Percentiles rank a stretch among this genome's conserved stretches.
Conservation (phyloP, 805 yeast species). For the Saccharomycopsis schoenii region DNA sequence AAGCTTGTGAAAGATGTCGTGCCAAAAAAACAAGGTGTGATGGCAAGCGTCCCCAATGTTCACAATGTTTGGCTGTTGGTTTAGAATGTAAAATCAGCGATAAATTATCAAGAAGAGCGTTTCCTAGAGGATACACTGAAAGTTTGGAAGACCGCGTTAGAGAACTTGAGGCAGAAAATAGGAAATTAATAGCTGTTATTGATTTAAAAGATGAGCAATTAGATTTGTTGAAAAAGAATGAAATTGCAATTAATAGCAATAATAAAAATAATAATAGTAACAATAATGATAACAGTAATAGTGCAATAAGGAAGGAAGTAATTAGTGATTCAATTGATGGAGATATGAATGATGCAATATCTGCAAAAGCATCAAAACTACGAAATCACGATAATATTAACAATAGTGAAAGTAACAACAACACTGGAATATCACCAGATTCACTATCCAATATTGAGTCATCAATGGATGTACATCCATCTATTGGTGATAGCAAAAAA, state of each 20-base stretch:
- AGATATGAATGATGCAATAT: not conserved
- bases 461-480: not conserved
- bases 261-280: not conserved
- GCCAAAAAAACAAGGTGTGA: slow-evolving; percentile 74
- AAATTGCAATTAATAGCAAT: not conserved
- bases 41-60: slow-evolving; percentile 65
- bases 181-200: slow-evolving; percentile 51
- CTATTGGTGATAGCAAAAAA: not conserved
- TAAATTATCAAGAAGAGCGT: slow-evolving; percentile 73
- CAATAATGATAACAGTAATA: not conserved
- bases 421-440: not conserved
- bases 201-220: slow-evolving; percentile 57
- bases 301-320: not conserved
- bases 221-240: slow-evolving; percentile 29
- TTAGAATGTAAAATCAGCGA: slow-evolving; percentile 85
- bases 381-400: not conserved
- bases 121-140: slow-evolving; percentile 89
- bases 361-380: not conserved
- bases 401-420: not conserved
- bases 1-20: slow-evolving; percentile 86
- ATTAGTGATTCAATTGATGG: not conserved
- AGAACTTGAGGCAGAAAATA: slow-evolving; percentile 74
- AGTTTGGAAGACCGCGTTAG: slow-evolving; percentile 81
- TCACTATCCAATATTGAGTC: not conserved
- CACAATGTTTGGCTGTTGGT: slow-evolving; percentile 77